Conservation (phyloP, 345 rosid species). For the Limnanthes douglasii region DNA sequence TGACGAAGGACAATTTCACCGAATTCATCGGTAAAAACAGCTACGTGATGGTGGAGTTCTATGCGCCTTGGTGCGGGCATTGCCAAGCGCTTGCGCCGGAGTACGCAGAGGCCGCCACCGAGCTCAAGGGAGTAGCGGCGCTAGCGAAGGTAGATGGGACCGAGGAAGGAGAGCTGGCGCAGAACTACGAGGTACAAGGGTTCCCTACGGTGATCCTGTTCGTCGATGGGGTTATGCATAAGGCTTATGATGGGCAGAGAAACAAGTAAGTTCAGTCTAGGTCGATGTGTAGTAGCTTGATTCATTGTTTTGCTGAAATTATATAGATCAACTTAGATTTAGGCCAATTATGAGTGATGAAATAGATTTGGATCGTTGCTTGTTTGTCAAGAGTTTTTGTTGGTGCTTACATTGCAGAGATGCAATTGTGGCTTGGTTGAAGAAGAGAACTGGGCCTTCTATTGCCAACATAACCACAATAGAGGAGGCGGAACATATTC, state of each 20-base stretch:
- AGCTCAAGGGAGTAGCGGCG: constrained; percentile 28
- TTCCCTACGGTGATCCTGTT: constrained; percentile 18
- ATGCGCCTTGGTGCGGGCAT: constrained; percentile 38
- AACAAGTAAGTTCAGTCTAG: constrained; percentile 9
- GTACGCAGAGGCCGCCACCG: constrained; percentile 33
- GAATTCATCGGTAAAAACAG: constrained; percentile 18
- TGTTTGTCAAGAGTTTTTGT: not conserved
- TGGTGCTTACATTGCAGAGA: constrained; percentile 13
- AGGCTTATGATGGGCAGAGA: constrained; percentile 20
- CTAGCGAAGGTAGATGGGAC: constrained; percentile 28
- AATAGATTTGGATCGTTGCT: not conserved
- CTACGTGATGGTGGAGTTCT: constrained; percentile 28
- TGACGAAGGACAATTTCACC: constrained; percentile 25
- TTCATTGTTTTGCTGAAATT: not conserved
- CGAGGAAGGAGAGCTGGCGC: constrained; percentile 20
- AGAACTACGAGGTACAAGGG: constrained; percentile 20
- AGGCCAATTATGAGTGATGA: not conserved
- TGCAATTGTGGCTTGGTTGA: constrained; percentile 26
- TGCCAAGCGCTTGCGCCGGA: constrained; percentile 23
- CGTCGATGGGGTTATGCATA: constrained; percentile 13
- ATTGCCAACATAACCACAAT: constrained; percentile 17
- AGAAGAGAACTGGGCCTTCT: constrained; percentile 19
- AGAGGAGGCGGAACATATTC: constrained; percentile 20
- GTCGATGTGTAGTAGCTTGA: too few species aligned
- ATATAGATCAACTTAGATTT: not conserved